A percentile compares a stretch with the other conserved stretches of the same genome.
Evolutionary conservation across 2,329 filamentous ascomycete species (phyloP).

Genomic region (Scedosporium apiospermum): DNA sequence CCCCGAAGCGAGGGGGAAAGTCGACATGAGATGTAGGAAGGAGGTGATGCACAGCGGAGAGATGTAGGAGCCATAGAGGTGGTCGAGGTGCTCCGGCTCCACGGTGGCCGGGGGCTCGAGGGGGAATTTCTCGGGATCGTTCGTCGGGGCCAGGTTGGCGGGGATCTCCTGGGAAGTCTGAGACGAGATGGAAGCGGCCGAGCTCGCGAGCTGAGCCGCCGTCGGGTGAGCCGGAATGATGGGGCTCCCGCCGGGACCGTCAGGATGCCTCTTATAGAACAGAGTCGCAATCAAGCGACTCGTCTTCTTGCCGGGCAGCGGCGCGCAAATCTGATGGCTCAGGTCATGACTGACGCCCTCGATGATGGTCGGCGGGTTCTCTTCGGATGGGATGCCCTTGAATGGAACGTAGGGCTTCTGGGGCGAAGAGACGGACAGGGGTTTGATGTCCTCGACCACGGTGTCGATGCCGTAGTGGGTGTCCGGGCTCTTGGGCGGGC

Average conservation of each 20-base stretch:
- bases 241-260: conserved; percentile 14
- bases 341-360: conserved; percentile 54
- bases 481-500: conserved; percentile 44
- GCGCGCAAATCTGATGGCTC: conserved; percentile 54
- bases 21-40: conserved; percentile 57
- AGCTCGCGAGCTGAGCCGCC: conserved; percentile 20
- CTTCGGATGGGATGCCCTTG: conserved; percentile 50
- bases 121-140: conserved; percentile 47
- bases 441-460: conserved; percentile 46
- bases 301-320: conserved; percentile 34
- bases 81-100: conserved; percentile 47
- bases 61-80: conserved; percentile 56
- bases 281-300: conserved; percentile 52
- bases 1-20: conserved; percentile 45
- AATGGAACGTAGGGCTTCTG: conserved; percentile 25
- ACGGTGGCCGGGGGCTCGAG: conserved; percentile 48
- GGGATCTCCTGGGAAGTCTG: conserved; percentile 20
- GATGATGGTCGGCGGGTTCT: conserved; percentile 49
- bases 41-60: conserved; percentile 56
- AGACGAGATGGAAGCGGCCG: conserved; percentile 21
- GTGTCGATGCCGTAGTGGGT: conserved; percentile 54
- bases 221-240: conserved; percentile 14
- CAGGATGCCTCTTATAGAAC: conserved; percentile 42
- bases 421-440: conserved; percentile 25
- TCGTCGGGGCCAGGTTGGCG: conserved; percentile 49